phyloP scores from a whole-genome alignment of 306 rosid species.

The Albizia julibrissin region DNA sequence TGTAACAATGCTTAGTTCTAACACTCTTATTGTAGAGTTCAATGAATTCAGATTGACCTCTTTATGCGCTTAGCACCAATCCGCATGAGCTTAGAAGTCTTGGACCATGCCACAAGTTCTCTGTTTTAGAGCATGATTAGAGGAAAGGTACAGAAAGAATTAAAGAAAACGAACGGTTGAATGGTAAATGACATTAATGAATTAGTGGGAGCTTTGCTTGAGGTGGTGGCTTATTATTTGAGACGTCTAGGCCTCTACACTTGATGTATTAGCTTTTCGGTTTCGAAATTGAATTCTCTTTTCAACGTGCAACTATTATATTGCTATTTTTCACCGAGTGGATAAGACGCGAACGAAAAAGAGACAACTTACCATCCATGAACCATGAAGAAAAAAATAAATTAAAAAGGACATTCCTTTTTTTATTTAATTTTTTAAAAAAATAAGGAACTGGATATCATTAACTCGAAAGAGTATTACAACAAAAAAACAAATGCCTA shows the following conservation, averaged over 20 bases:
- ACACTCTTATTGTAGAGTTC: slow-evolving; percentile 24
- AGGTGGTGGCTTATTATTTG: not conserved
- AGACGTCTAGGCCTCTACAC: not conserved
- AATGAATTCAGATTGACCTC: not conserved
- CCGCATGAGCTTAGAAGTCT: not conserved
- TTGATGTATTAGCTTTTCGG: not conserved
- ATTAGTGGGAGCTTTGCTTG: not conserved
- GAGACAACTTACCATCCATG: not conserved
- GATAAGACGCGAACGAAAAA: not conserved
- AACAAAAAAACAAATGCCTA: too few relatives aligned
- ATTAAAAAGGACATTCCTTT: too few relatives aligned
- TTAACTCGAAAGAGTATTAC: too few relatives aligned
- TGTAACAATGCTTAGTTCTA: slow-evolving; percentile 33
- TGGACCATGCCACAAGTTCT: not conserved
- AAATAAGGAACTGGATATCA: too few relatives aligned
- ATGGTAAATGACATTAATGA: not conserved
- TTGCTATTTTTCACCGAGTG: not conserved
- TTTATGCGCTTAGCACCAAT: not conserved
- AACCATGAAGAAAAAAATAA: not conserved
- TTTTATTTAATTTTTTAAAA: too few relatives aligned
- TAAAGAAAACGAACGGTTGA: not conserved
- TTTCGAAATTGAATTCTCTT: not conserved
- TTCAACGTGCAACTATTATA: not conserved
- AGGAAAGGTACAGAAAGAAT: not conserved
- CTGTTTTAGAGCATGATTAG: not conserved